phyloP scores from a whole-genome alignment of 352 stramenopile genomes.

The Phytophthora macrochlamydospora region DNA sequence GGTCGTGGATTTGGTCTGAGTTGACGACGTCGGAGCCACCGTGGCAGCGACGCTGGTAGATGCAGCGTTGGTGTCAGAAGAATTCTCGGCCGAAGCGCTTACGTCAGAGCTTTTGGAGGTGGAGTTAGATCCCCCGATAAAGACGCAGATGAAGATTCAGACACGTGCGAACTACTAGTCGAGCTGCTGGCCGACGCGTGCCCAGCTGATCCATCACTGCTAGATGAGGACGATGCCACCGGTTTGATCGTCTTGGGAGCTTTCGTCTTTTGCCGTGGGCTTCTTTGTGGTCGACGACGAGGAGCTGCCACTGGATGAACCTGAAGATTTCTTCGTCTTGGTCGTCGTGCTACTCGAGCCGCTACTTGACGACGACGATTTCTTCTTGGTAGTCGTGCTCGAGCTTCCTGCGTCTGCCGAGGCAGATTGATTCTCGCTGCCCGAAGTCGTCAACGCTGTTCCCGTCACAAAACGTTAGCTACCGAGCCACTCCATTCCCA shows the following conservation, averaged over 20 bases:
- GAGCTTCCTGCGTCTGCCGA: slow-evolving; percentile 20
- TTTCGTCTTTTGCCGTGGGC: slow-evolving; percentile 30
- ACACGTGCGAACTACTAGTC: slow-evolving; percentile 11
- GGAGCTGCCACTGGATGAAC: slow-evolving; percentile 23
- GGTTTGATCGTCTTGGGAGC: slow-evolving; percentile 19
- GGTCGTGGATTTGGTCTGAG: slow-evolving; percentile 31
- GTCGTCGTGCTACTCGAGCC: slow-evolving; percentile 26
- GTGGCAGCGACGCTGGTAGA: slow-evolving; percentile 24
- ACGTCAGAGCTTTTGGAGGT: slow-evolving; percentile 15
- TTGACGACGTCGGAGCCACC: slow-evolving; percentile 22
- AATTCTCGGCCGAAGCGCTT: slow-evolving; percentile 18
- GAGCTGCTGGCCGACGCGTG: slow-evolving; percentile 18
- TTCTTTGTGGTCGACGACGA: slow-evolving; percentile 19
- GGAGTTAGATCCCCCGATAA: slow-evolving; percentile 17
- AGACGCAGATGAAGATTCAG: slow-evolving; percentile 20
- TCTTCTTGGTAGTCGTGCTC: slow-evolving; percentile 30
- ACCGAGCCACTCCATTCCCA: background rate
- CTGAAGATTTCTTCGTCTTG: slow-evolving; percentile 28
- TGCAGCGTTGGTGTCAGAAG: slow-evolving; percentile 16
- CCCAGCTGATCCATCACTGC: slow-evolving; percentile 19
- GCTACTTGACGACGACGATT: slow-evolving; percentile 33
- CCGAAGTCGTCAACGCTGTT: slow-evolving; percentile 25
- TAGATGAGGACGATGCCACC: slow-evolving; percentile 30
- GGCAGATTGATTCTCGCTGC: slow-evolving; percentile 19
- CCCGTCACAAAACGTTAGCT: slow-evolving; percentile 3